Base-by-base conservation (phyloP, 306 rosid genomes). In the Ziziphus jujuba region DNA sequence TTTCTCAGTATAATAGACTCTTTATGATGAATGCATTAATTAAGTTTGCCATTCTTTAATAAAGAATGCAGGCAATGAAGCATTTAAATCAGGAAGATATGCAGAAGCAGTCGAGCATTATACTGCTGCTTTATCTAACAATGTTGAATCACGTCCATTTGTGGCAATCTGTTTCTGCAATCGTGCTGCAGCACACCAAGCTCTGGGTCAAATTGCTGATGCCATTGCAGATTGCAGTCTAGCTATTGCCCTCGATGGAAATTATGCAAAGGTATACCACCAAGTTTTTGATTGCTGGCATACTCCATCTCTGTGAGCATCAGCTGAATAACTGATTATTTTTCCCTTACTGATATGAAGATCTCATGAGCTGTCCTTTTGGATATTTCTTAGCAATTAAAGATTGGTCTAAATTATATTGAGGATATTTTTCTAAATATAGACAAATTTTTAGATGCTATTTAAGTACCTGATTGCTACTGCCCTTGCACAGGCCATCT, bases 171-270 rank as follows among this genome's bases (percentile, higher is more conserved):
- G 96, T 87, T 85, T 88, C 67, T 85, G 96, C 82, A 93, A 93
- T 71, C 98, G 98, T 48, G 96, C 91, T 78, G 98, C 98, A 10
- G 91, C 97, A 43, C 71, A 90, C 85, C 98, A 90, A 80, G 89
- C 96, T 17, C 78, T 84, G 79, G 95, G 91, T 68, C 98, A 90
- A 75, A 84, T 86, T 77, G 75, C 85, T 67, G 97, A 90, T 82
- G 98, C 98, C 44, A 88, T 93, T 80, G 86, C 96, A 16, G 98
- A 93, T 74, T 88, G 98, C 78, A 93, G 96, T 72, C 79, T 85
- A 44, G 95, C 98, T 71, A 84, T 93, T 68, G 96, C 96, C 61
- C 89, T 90, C 40, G 89, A 83, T 88, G 83, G 86, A 79, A 86
- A 73, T 71, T 93, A 93, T 68, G 81, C 77, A 5, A 93, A 93